A percentile compares a stretch with the other conserved stretches of the same genome.
Evolutionary conservation across 2,329 filamentous ascomycete species (phyloP).

Genomic region (Stemphylium lycopersici): DNA sequence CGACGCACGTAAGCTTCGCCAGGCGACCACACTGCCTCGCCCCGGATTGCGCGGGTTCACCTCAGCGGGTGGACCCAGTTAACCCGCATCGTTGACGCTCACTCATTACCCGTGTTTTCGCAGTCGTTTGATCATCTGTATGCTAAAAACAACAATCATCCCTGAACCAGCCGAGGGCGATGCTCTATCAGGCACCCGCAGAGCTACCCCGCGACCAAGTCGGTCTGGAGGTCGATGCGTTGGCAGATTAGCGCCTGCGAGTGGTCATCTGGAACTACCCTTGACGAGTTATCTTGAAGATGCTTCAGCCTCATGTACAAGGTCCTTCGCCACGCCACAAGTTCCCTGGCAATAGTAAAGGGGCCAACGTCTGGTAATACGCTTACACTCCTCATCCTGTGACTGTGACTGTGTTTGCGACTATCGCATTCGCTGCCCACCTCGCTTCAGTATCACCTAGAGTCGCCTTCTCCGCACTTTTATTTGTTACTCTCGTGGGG

Average conservation of each 20-base stretch:
- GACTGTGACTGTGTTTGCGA: slow-evolving; percentile 41
- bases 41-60: slow-evolving; percentile 26
- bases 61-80: slow-evolving; percentile 16
- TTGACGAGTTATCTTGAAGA: slow-evolving; percentile 34
- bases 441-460: slow-evolving; percentile 27
- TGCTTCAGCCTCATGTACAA: slow-evolving; percentile 45
- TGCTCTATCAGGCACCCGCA: slow-evolving; percentile 45
- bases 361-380: slow-evolving; percentile 49
- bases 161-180: slow-evolving; percentile 27
- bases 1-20: too few relatives aligned
- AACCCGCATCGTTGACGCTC: slow-evolving; percentile 9
- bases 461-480: slow-evolving; percentile 28
- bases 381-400: slow-evolving; percentile 33
- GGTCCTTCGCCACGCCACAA: slow-evolving; percentile 43
- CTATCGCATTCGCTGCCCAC: slow-evolving; percentile 24
- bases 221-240: slow-evolving; percentile 47
- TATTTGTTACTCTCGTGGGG: slow-evolving; percentile 40
- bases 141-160: slow-evolving; percentile 39
- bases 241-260: slow-evolving; percentile 47
- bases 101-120: slow-evolving; percentile 16
- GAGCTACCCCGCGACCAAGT: slow-evolving; percentile 39
- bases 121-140: slow-evolving; percentile 32
- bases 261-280: slow-evolving; percentile 45
- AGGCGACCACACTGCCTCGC: slow-evolving; percentile 13
- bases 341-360: slow-evolving; percentile 48